phyloP scores from a whole-genome alignment of 2,329 filamentous ascomycete species.

The Calonectria henricotiae region DNA sequence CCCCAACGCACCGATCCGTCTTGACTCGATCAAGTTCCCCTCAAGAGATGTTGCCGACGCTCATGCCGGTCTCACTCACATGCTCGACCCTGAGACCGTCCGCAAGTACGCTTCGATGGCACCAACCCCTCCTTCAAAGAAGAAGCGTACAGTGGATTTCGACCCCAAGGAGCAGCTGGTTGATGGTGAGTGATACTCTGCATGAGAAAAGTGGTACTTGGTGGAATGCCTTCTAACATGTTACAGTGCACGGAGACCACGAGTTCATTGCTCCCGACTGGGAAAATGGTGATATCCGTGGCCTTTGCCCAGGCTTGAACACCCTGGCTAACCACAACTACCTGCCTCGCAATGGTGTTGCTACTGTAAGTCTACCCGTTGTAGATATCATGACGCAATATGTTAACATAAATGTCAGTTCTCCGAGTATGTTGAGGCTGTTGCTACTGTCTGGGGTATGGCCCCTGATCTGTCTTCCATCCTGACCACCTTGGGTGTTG shows the following conservation, averaged over 20 bases:
- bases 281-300: constrained; percentile 42
- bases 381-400: no score
- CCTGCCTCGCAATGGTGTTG: constrained; percentile 49
- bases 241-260: constrained; percentile 8
- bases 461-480: constrained; percentile 5
- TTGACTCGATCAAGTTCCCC: constrained; percentile 17
- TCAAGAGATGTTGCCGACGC: constrained; percentile 12
- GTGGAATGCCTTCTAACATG: neutral
- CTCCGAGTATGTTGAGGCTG: constrained; percentile 7
- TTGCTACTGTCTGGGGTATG: constrained; percentile 16
- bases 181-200: neutral
- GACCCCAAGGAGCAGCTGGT: constrained; percentile 23
- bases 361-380: constrained; percentile 37
- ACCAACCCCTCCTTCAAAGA: neutral
- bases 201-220: no score
- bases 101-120: constrained; percentile 7
- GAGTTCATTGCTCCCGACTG: constrained; percentile 17
- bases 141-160: constrained; percentile 12
- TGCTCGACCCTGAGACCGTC: constrained; percentile 8
- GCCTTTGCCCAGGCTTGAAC: constrained; percentile 46
- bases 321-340: constrained; percentile 47
- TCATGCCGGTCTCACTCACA: neutral
- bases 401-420: neutral
- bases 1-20: constrained; percentile 5
- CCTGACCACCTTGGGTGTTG: constrained; percentile 10